Percentiles rank a stretch among this genome's conserved stretches.
These are phyloP conservation scores for Aspergillus melleus DNA, from an alignment of 2,329 filamentous ascomycete species.

Conservation along the genomic window DNA sequence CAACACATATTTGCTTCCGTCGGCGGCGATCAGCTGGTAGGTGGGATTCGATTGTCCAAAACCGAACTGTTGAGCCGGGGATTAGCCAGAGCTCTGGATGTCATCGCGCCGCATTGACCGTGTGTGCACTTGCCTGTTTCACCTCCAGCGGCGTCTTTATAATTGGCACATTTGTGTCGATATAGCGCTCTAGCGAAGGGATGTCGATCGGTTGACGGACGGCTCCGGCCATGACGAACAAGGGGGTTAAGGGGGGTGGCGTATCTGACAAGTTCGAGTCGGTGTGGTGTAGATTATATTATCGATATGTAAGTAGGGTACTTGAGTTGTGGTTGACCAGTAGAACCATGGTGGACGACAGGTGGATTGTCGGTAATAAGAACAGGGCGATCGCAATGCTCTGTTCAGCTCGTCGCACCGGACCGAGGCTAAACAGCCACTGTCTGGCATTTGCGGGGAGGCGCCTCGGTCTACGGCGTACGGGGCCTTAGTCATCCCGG, in stretches of 20 bases:
- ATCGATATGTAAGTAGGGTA: background rate
- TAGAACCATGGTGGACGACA: background rate
- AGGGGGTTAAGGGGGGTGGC: background rate
- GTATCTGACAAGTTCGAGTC: background rate
- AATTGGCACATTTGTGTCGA: slow-evolving; percentile 74
- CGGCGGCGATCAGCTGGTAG: slow-evolving; percentile 78
- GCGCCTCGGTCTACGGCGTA: background rate
- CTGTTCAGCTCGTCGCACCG: background rate
- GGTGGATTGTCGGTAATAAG: background rate
- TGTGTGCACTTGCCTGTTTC: slow-evolving; percentile 68
- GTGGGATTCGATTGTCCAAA: slow-evolving; percentile 98
- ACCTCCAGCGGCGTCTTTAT: slow-evolving; percentile 81
- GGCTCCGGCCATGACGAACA: slow-evolving; percentile 69
- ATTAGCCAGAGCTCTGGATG: slow-evolving; percentile 1
- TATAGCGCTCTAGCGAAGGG: slow-evolving; percentile 73
- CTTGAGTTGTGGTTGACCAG: background rate
- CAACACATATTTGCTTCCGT: slow-evolving; percentile 75
- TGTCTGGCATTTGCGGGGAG: slow-evolving; percentile 10
- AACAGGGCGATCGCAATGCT: slow-evolving; percentile 1
- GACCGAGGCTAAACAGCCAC: slow-evolving; percentile 9
- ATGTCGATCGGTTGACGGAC: slow-evolving; percentile 91
- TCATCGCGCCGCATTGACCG: background rate
- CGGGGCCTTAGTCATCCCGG: background rate
- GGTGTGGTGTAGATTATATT: background rate
- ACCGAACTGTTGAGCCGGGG: slow-evolving; percentile 66